A percentile compares a stretch with the other conserved stretches of the same genome.
These are phyloP conservation scores for Xylariaceae sp. DNA, from an alignment of 2,329 filamentous ascomycete species.

Conservation along the genomic window DNA sequence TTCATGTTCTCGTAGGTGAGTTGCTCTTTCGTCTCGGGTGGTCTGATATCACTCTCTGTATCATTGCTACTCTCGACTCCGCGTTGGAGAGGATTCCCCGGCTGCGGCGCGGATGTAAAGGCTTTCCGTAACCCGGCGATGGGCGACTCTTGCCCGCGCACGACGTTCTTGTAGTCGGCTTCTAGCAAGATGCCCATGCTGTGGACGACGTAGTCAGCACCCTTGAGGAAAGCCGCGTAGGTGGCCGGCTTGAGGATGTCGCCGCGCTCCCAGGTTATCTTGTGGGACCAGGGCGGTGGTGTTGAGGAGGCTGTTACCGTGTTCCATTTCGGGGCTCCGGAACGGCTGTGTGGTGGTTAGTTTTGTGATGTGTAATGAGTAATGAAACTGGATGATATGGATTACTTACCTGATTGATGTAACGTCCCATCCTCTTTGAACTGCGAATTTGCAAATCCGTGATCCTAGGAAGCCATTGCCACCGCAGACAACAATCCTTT, in stretches of 20 bases:
- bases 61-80: constrained; percentile 42
- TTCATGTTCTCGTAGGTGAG: constrained; percentile 98
- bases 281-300: constrained; percentile 75
- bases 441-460: constrained; percentile 87
- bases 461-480: constrained; percentile 88
- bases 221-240: constrained; percentile 71
- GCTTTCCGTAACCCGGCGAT: constrained; percentile 72
- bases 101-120: constrained; percentile 63
- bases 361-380: not conserved
- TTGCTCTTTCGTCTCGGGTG: constrained; percentile 66
- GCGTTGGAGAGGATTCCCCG: constrained; percentile 65
- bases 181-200: constrained; percentile 94
- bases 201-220: constrained; percentile 84
- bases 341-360: constrained; percentile 59
- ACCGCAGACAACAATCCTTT: constrained; percentile 84
- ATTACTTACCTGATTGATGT: constrained; percentile 75
- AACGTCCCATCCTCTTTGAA: constrained; percentile 83
- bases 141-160: constrained; percentile 81
- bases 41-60: constrained; percentile 57
- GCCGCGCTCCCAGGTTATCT: constrained; percentile 81
- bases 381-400: not conserved
- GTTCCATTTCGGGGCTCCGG: constrained; percentile 83
- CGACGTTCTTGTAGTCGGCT: constrained; percentile 92
- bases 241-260: constrained; percentile 80
- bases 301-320: constrained; percentile 66